Evolutionary conservation across 306 rosid genomes (phyloP), one percentile per base, ranked within the genome.

Genomic region (Vigna angularis): DNA sequence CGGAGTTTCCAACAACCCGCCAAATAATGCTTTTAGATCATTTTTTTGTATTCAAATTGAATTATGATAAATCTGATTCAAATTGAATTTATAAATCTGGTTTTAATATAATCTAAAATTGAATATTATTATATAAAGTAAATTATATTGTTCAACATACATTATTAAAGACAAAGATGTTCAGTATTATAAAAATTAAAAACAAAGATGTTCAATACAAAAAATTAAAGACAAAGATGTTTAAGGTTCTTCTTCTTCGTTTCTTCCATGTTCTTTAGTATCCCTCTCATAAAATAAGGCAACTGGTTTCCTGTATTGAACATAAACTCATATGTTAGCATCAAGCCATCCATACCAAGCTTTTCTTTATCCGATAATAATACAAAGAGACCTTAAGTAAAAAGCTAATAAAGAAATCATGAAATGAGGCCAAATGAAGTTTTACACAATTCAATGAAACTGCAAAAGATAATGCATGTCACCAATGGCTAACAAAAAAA

Each of bases 231-330:
- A 20, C 1, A 20, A 20, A 20, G 1, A 20, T 20, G 22, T 20
- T 1, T 20, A 20, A 20, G 22, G 22, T 20, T 20, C 22, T 20
- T 20, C 84, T 91, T 91, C 75, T 92, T 89, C 91, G 89, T 67
- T 57, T 89, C 94, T 75, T 86, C 91, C 84, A 92, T 66, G 88
- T 85, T 88, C 78, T 73, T 72, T 18, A 95, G 83, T 16, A 86
- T 78, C 62, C 89, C 93, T 74, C 83, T 85, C 92, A 92, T 84
- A 42, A 92, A 87, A 83, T 85, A 85, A 76, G 87, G 73, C 75
- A 97, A 88, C 74, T 82, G 63, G 47, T 77, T 68, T 77, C 97
- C 98, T 95, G 87, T 24, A 75, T 56, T 67, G 18, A 82, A 9
- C 12, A 65, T 50, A 4, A 47, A 76, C 26, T 63, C 58, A 32